phyloP scores from a whole-genome alignment of 768 basidiomycete species.

The Leccinellum albellum region DNA sequence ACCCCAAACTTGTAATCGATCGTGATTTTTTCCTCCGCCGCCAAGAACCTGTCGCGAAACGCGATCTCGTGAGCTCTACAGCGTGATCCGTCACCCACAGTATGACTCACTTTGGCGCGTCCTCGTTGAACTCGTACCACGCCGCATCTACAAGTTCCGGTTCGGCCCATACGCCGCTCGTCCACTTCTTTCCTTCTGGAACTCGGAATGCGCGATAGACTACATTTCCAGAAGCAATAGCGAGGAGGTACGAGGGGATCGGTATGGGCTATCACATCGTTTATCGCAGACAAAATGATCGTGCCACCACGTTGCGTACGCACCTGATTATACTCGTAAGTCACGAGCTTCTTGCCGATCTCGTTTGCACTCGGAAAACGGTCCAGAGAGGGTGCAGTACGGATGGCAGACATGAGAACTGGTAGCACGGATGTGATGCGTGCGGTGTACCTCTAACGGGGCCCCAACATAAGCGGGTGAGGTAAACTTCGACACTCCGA shows the following conservation, averaged over 20 bases:
- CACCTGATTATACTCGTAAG: slow-evolving; percentile 76
- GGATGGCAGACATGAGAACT: slow-evolving; percentile 80
- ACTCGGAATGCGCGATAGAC: slow-evolving; percentile 63
- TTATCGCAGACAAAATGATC: background rate
- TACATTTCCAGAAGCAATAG: slow-evolving; percentile 83
- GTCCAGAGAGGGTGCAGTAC: slow-evolving; percentile 66
- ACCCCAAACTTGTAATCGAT: slow-evolving; percentile 79
- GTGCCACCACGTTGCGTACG: background rate
- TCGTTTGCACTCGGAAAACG: slow-evolving; percentile 67
- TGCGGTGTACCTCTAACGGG: slow-evolving; percentile 67
- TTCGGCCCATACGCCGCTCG: slow-evolving; percentile 86
- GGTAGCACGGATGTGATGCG: slow-evolving; percentile 71
- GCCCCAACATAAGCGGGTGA: background rate
- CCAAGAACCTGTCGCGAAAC: slow-evolving; percentile 54
- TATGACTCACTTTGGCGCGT: slow-evolving; percentile 61
- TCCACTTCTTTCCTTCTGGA: slow-evolving; percentile 66
- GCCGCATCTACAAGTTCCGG: slow-evolving; percentile 75
- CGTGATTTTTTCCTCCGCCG: slow-evolving; percentile 65
- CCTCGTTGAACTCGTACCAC: slow-evolving; percentile 87
- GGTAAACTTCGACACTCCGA: background rate
- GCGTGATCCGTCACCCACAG: background rate
- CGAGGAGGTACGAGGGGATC: slow-evolving; percentile 86
- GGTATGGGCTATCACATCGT: slow-evolving; percentile 52
- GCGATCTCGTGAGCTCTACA: background rate
- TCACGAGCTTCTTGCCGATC: slow-evolving; percentile 66